Base-by-base conservation (phyloP, 495 filamentous ascomycete species). In the Friedmanniomyces simplex region DNA sequence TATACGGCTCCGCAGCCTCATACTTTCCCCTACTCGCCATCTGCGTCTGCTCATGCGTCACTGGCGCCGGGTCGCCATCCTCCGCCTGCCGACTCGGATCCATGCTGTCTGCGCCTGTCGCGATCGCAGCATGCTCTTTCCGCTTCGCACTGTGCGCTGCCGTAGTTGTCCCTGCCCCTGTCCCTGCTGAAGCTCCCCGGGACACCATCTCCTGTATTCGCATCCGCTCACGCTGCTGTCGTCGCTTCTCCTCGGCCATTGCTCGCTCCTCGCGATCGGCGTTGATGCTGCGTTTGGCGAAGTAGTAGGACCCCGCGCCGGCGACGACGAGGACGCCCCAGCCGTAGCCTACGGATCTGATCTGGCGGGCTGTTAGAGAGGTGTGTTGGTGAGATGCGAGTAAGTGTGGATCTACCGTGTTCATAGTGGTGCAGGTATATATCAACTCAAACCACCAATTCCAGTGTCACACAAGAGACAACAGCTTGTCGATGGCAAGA, bases 211-310 rank as follows among this genome's bases (percentile, higher is more conserved):
- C 59, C 30, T 53, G 55, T 3, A 51, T 56, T 12, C 58, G 50
- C 52, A 57, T 36, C 1, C 59, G 22, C 22, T 57, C 62, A 2
- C 58, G 58, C 28, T 57, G 52, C 20, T 57, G 58, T 47, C 61
- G 57, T 55, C 59, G 55, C 18, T 49, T 18, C 41, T 61, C 57
- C 21, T 85, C 79, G 34, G 82, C 80, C 58, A 88, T 80, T 53
- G 86, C 82, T 61, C 88, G 79, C 52, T 79, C 71, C 30, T 79
- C 77, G 41, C 89, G 86, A 73, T 95, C 88, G 61, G 86, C 87
- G 64, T 96, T 91, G 77, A 98, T 91, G 69, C 83, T 85, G 63
- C 83, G 78, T 77, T 98, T 98, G 54, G 93, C 94, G 71, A 95
- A 96, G 75, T 88, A 88, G 79, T 98, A 98, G 60, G 93, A 89